Percentiles rank a stretch among this genome's conserved stretches.
These are phyloP conservation scores for Oryza australiensis DNA, from an alignment of 176 grass and related monocot species.

Conservation along the genomic window DNA sequence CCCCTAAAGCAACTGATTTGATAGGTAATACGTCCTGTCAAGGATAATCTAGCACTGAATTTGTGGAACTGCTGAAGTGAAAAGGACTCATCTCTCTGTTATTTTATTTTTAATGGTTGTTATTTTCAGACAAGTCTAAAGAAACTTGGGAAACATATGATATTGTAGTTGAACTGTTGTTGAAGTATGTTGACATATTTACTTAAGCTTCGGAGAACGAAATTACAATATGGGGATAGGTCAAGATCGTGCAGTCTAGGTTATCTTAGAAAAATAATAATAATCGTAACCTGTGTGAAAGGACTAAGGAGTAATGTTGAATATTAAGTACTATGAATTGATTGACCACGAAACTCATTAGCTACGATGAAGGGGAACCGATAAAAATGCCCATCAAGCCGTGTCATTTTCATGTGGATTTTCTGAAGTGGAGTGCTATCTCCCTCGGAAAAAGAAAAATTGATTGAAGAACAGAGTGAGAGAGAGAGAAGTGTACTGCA, in stretches of 20 bases:
- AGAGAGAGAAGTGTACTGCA: not conserved
- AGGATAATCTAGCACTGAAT: not conserved
- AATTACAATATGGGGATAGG: not conserved
- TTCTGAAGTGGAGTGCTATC: not conserved
- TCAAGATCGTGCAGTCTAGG: not conserved
- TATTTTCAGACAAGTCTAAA: too few species aligned
- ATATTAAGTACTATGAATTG: not conserved
- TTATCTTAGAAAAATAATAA: not conserved
- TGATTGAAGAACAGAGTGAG: not conserved
- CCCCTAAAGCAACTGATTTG: not conserved
- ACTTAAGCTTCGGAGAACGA: not conserved
- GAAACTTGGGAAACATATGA: too few species aligned
- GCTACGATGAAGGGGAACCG: not conserved
- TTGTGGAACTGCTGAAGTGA: not conserved
- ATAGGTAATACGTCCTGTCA: slow-evolving; percentile 5
- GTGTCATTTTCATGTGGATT: not conserved
- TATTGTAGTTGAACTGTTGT: too few species aligned
- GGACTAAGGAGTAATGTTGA: not conserved
- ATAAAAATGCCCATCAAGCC: not conserved
- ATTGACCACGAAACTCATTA: not conserved
- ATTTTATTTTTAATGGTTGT: too few species aligned
- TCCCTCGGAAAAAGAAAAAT: not conserved
- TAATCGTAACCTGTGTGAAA: not conserved
- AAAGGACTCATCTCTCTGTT: too few species aligned
- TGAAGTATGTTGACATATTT: too few species aligned